Conservation (phyloP, 2,329 filamentous ascomycete species). For the Penicillium oxalicum region DNA sequence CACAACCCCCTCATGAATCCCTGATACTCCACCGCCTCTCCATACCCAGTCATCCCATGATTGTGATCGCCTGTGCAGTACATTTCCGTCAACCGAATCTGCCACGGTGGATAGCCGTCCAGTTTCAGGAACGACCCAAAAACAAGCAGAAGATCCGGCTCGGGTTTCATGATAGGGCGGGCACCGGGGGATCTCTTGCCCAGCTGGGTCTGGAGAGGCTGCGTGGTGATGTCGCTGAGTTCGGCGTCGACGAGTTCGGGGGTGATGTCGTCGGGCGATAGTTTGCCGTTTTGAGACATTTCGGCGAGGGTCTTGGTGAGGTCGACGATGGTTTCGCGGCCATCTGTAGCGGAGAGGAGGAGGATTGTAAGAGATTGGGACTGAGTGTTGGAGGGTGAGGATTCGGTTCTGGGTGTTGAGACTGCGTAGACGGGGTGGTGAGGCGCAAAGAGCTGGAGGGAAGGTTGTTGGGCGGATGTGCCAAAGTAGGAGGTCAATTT, state of each 20-base stretch:
- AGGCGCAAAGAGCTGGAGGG: conserved; percentile 66
- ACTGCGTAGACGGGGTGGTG: conserved; percentile 51
- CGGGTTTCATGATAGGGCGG: conserved; percentile 58
- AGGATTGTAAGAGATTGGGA: conserved; percentile 54
- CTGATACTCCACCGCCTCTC: conserved; percentile 72
- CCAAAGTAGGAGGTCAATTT: conserved; percentile 89
- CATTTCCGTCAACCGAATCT: conserved; percentile 89
- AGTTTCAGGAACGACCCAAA: conserved; percentile 80
- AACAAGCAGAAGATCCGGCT: conserved; percentile 83
- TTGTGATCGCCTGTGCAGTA: conserved; percentile 54
- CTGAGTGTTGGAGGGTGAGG: conserved; percentile 17
- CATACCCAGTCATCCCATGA: conserved; percentile 32
- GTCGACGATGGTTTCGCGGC: conserved; percentile 88
- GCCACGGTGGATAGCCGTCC: conserved; percentile 93
- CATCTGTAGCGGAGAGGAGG: conserved; percentile 80
- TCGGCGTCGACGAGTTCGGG: conserved; percentile 84
- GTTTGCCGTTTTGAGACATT: conserved; percentile 87
- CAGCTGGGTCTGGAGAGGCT: conserved; percentile 15
- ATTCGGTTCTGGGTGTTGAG: not conserved
- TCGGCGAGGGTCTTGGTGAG: conserved; percentile 88
- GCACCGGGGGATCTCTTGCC: conserved; percentile 5
- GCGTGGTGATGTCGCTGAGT: conserved; percentile 54
- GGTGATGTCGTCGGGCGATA: conserved; percentile 74
- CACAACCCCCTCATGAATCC: conserved; percentile 81
- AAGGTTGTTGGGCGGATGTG: conserved; percentile 56